Evolutionary conservation across 139 green algal species (phyloP), one percentile per base, ranked within the genome.

Genomic region (Chlorella sorokiniana): DNA sequence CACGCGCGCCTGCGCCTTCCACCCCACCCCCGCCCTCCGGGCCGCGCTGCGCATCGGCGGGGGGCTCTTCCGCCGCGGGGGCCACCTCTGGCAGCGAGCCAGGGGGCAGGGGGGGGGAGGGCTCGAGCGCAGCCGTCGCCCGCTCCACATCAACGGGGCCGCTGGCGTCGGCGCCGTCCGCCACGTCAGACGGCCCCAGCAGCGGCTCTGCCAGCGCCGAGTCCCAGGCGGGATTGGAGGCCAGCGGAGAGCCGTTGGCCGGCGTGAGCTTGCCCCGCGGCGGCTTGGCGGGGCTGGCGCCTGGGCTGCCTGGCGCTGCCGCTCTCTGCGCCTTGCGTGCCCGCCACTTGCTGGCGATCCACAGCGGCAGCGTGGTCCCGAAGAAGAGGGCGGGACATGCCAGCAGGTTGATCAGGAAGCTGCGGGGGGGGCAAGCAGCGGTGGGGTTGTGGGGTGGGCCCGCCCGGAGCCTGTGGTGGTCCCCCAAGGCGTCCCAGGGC

Each of bases 371-470:
- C 14, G 51, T 79, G 51, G 51, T 52, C 51, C 72, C 72, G 20
- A 79, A 61, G 11, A 79, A 37, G 7, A 79, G 51, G 22, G 72
- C 72, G 23, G 72, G 72, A 22, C 33, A 51, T 1, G 72, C 51
- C 72, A 79, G 33, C 33, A 79, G 51, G 51, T 79, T 79, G 48
- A 79, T 79, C 20, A 79, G 35, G 6, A 79, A 41, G 51, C 72
- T 78, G 70, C 70, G 35, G 42, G 25, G 41, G 67, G 67, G 63
- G 63, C 2, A 70, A 75, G 27, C 25, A 45, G 27, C 23, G 27
- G 23, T 37, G 25, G 41, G 40, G 4, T 52, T 51, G 29, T 18
- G 56, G 56, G 3, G 4, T 25, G 27, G 7, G 11, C 3, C 56
- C 25, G 56, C 27, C 56, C 33, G 35, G 2, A 9, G 9, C 9